Percentiles rank a stretch among this genome's conserved stretches.
phyloP scores from a whole-genome alignment of 2,329 filamentous ascomycete species.

The Aschersonia sp. region DNA sequence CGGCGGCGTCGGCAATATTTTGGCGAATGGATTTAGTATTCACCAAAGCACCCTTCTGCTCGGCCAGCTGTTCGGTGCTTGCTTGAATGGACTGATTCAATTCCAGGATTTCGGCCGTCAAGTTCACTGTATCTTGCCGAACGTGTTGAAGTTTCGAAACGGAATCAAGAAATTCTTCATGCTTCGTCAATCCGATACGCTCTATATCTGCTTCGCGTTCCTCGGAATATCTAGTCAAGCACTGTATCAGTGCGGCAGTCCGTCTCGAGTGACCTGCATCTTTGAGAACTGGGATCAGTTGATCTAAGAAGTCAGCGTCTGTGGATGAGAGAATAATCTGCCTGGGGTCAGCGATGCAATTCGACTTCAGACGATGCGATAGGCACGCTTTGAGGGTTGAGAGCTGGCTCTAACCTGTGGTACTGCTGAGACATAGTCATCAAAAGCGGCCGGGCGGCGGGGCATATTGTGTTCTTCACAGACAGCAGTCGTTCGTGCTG shows the following conservation, averaged over 20 bases:
- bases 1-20: slow-evolving; percentile 86
- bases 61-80: slow-evolving; percentile 85
- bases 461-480: slow-evolving; percentile 17
- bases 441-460: slow-evolving; percentile 28
- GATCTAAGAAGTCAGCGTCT: slow-evolving; percentile 88
- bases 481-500: too few species aligned
- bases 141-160: slow-evolving; percentile 90
- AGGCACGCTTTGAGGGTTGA: neutral
- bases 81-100: slow-evolving; percentile 90
- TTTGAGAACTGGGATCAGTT: slow-evolving; percentile 85
- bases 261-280: slow-evolving; percentile 70
- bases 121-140: slow-evolving; percentile 72
- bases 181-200: slow-evolving; percentile 84
- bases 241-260: slow-evolving; percentile 59
- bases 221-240: slow-evolving; percentile 57
- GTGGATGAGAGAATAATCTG: slow-evolving; percentile 88
- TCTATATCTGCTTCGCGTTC: slow-evolving; percentile 88
- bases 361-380: neutral
- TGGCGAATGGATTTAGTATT: slow-evolving; percentile 85
- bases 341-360: slow-evolving; percentile 1
- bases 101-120: slow-evolving; percentile 83
- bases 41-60: slow-evolving; percentile 87
- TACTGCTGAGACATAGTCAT: slow-evolving; percentile 31
- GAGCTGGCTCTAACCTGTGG: slow-evolving; percentile 21
- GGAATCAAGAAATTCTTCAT: slow-evolving; percentile 89